A percentile compares a stretch with the other conserved stretches of the same genome.
Conservation (phyloP, 805 yeast genomes). For the Ogataea sp. region DNA sequence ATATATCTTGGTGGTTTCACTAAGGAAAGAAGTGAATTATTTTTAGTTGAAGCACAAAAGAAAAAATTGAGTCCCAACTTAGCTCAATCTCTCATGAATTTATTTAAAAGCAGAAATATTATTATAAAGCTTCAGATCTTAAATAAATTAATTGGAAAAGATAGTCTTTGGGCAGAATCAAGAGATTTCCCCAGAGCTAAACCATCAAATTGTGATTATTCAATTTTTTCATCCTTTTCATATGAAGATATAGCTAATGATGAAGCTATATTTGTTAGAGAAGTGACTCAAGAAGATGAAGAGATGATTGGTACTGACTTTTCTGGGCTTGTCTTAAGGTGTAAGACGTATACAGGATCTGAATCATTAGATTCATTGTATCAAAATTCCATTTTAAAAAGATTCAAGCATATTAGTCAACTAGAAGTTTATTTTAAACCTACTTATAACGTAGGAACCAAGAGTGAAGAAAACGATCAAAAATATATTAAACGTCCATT, state of each 20-base stretch:
- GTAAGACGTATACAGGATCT: slow-evolving; percentile 22
- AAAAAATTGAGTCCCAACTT: neutral
- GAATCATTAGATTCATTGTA: slow-evolving; percentile 9
- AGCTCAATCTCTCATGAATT: slow-evolving; percentile 6
- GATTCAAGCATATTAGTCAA: slow-evolving; percentile 14
- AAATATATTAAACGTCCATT: slow-evolving; percentile 35
- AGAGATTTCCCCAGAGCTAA: too few relatives aligned
- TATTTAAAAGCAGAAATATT: slow-evolving; percentile 16
- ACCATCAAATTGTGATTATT: too few relatives aligned
- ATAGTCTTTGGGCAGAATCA: too few relatives aligned
- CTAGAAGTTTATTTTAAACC: slow-evolving; percentile 18
- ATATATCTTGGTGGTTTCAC: neutral
- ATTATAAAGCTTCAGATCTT: slow-evolving; percentile 15
- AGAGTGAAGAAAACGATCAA: neutral
- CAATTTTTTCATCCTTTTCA: too few relatives aligned
- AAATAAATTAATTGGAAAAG: slow-evolving; percentile 11
- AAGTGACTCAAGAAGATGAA: neutral
- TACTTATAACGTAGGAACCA: slow-evolving; percentile 10
- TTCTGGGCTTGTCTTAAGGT: slow-evolving; percentile 9
- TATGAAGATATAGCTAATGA: neutral
- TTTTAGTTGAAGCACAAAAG: neutral
- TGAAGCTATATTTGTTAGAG: neutral
- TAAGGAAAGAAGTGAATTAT: neutral
- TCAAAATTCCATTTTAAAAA: slow-evolving; percentile 14
- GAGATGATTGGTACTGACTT: slow-evolving; percentile 12